Conservation (phyloP, 2,329 filamentous ascomycete genomes). For the Fusarium sp. region DNA sequence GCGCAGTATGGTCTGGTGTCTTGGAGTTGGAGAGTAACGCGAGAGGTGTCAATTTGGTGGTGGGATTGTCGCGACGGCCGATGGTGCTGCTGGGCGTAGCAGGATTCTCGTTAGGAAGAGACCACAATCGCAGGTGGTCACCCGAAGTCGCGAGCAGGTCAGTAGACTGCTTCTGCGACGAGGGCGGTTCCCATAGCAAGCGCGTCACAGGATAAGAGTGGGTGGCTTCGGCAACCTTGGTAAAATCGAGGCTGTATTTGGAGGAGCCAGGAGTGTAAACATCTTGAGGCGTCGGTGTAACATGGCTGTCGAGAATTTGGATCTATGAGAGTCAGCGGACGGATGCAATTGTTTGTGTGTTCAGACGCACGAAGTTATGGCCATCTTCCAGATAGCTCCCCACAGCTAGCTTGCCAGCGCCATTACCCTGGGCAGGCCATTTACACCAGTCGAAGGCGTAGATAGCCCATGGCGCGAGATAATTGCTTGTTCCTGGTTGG, state of each 20-base stretch:
- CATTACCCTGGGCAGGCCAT: slow-evolving; percentile 84
- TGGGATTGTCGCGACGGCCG: slow-evolving; percentile 70
- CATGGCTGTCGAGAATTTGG: slow-evolving; percentile 93
- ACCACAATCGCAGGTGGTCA: slow-evolving; percentile 94
- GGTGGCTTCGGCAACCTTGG: slow-evolving; percentile 93
- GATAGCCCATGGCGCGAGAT: slow-evolving; percentile 92
- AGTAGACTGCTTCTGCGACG: slow-evolving; percentile 93
- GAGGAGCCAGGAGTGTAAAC: slow-evolving; percentile 76
- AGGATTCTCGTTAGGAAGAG: slow-evolving; percentile 78
- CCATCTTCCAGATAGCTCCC: slow-evolving; percentile 98
- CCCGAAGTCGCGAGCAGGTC: slow-evolving; percentile 95
- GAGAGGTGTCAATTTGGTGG: slow-evolving; percentile 88
- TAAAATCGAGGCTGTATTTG: slow-evolving; percentile 87
- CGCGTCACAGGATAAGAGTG: slow-evolving; percentile 98
- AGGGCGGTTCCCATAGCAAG: slow-evolving; percentile 95
- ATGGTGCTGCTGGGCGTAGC: slow-evolving; percentile 73
- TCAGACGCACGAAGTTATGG: slow-evolving; percentile 83
- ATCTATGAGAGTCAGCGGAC: slow-evolving; percentile 68
- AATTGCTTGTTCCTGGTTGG: slow-evolving; percentile 85
- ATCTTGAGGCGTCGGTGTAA: slow-evolving; percentile 76
- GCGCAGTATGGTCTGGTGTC: slow-evolving; percentile 96
- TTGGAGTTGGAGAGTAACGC: slow-evolving; percentile 97
- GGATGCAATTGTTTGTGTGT: background rate
- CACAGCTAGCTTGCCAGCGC: slow-evolving; percentile 91
- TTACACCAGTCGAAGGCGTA: slow-evolving; percentile 99